Conservation (phyloP, 352 stramenopile genomes). For the Phytopythium aichiense region DNA sequence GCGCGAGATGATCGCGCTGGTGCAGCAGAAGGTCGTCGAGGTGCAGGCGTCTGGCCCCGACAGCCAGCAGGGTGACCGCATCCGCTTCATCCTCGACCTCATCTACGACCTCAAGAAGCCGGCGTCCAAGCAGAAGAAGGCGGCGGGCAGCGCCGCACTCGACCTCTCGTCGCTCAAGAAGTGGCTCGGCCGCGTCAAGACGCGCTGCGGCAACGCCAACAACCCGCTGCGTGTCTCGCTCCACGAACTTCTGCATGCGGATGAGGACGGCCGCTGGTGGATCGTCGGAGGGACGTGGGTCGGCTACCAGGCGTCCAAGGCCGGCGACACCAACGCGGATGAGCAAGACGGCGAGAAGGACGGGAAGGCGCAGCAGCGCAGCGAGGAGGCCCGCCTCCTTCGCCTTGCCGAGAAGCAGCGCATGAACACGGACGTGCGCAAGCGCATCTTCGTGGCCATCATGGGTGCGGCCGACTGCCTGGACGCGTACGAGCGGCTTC, state of each 20-base stretch:
- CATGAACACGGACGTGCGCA: slow-evolving; percentile 96
- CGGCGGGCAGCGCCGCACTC: slow-evolving; percentile 32
- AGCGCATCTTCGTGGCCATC: slow-evolving; percentile 96
- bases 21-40: slow-evolving; percentile 72
- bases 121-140: slow-evolving; percentile 89
- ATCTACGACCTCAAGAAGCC: slow-evolving; percentile 96
- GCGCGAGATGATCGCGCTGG: slow-evolving; percentile 77
- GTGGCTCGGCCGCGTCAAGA: slow-evolving; percentile 94
- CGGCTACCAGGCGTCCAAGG: slow-evolving; percentile 43
- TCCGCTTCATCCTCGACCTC: slow-evolving; percentile 91
- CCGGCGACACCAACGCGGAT: slow-evolving; percentile 6
- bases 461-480: slow-evolving; percentile 95
- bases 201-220: slow-evolving; percentile 71
- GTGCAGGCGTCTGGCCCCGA: slow-evolving; percentile 22
- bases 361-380: slow-evolving; percentile 13
- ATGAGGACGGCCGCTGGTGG: slow-evolving; percentile 95
- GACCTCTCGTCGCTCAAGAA: slow-evolving; percentile 88
- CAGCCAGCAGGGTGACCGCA: slow-evolving; percentile 44
- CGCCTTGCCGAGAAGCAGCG: slow-evolving; percentile 93
- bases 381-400: slow-evolving; percentile 72
- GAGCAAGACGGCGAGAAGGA: slow-evolving; percentile 16
- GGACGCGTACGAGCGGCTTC: slow-evolving; percentile 94
- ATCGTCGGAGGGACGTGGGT: slow-evolving; percentile 95
- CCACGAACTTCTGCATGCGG: slow-evolving; percentile 68
- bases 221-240: slow-evolving; percentile 72